Evolutionary conservation across 2,329 filamentous ascomycete genomes (phyloP).

Genomic region (Keithomyces neogunnii): DNA sequence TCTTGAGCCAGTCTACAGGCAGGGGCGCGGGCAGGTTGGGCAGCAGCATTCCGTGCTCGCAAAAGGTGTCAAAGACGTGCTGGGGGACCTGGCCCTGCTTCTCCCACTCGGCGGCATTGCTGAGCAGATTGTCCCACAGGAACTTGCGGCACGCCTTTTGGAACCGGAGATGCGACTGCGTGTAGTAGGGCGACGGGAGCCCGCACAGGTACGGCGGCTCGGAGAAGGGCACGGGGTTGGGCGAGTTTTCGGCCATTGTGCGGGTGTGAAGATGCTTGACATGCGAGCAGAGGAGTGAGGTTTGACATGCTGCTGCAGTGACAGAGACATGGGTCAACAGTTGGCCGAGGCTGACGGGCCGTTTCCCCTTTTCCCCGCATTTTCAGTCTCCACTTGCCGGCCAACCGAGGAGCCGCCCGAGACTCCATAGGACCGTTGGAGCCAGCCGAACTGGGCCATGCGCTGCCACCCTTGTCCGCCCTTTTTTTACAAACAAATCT

Average conservation of each 20-base stretch:
- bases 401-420: no score
- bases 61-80: constrained; percentile 27
- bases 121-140: constrained; percentile 48
- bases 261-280: not conserved
- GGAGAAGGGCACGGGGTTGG: constrained; percentile 46
- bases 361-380: not conserved
- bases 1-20: constrained; percentile 56
- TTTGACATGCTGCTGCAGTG: not conserved
- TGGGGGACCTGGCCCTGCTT: constrained; percentile 41
- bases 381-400: no score
- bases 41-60: constrained; percentile 30
- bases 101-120: constrained; percentile 57
- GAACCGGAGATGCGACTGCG: constrained; percentile 48
- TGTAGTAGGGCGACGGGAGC: constrained; percentile 58
- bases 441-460: no score
- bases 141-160: constrained; percentile 49
- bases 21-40: constrained; percentile 33
- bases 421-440: no score
- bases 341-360: not conserved
- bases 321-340: not conserved
- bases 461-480: no score
- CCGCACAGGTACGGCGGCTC: constrained; percentile 65
- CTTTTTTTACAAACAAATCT: no score
- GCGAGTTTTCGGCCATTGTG: constrained; percentile 4
- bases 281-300: not conserved